A percentile compares a stretch with the other conserved stretches of the same genome.
phyloP scores from a whole-genome alignment of 805 yeast genomes.

The Ogataea philodendri region DNA sequence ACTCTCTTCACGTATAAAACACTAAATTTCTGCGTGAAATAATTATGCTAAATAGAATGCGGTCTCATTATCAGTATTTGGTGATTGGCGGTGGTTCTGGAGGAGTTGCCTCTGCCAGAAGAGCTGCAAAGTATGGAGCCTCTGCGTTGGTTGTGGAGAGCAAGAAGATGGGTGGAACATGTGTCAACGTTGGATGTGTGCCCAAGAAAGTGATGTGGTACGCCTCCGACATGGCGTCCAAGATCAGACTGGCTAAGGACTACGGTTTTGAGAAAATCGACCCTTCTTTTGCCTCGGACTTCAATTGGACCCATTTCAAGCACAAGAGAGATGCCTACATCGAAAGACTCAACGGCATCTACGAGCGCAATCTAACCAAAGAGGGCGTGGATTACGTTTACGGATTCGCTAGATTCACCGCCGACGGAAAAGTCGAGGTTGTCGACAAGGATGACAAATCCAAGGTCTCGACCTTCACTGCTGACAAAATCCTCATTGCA shows the following conservation, averaged over 20 bases:
- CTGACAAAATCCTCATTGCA: constrained; percentile 83
- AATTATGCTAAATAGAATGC: constrained; percentile 33
- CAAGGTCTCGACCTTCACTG: constrained; percentile 54
- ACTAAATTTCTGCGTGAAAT: constrained; percentile 1
- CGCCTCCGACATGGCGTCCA: constrained; percentile 85
- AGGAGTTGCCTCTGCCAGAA: constrained; percentile 97
- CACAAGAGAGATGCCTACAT: constrained; percentile 91
- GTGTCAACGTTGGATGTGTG: constrained; percentile 99
- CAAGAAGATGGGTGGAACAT: constrained; percentile 89
- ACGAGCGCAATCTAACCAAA: constrained; percentile 78
- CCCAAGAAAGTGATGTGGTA: constrained; percentile 99
- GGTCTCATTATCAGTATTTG: constrained; percentile 75
- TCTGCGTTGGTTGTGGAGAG: constrained; percentile 81
- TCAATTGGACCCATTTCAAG: constrained; percentile 82
- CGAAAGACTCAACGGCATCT: constrained; percentile 84
- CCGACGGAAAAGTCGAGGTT: constrained; percentile 77
- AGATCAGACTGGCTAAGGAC: constrained; percentile 68
- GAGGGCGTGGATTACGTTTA: constrained; percentile 86
- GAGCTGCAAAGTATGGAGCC: constrained; percentile 94
- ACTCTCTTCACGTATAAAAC: background rate
- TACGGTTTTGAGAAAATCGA: constrained; percentile 73
- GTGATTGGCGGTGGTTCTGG: constrained; percentile 99
- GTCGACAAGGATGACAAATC: constrained; percentile 58
- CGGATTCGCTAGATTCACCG: constrained; percentile 81
- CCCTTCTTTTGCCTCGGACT: constrained; percentile 52